These are phyloP conservation scores for Botrytis hyacinthi DNA, from an alignment of 2,329 filamentous ascomycete genomes.

Conservation along the genomic window DNA sequence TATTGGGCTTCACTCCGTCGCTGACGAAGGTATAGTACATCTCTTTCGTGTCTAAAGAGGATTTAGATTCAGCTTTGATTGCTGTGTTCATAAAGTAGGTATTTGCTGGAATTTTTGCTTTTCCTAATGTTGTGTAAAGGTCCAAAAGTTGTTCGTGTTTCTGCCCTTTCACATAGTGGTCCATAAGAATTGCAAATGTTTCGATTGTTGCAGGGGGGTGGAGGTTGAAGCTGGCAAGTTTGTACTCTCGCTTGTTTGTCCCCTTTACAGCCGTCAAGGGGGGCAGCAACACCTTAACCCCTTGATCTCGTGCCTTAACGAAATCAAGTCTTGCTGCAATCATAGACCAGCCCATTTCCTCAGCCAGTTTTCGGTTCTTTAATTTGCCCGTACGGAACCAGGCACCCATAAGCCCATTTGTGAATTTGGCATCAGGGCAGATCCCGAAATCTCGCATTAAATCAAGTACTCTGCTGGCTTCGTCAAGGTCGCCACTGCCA, in stretches of 20 bases:
- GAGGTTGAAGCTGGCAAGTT: constrained; percentile 40
- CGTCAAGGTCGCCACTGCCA: constrained; percentile 66
- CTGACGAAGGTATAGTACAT: not conserved
- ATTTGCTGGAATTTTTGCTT: constrained; percentile 64
- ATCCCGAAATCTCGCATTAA: constrained; percentile 72
- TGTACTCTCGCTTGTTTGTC: constrained; percentile 25
- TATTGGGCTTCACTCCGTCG: constrained; percentile 31
- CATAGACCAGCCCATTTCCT: constrained; percentile 73
- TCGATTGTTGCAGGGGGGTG: constrained; percentile 67
- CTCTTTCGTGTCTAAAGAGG: not conserved
- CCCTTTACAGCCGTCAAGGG: constrained; percentile 25
- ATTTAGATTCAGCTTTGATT: constrained; percentile 48
- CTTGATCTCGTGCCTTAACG: constrained; percentile 48
- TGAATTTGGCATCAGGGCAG: constrained; percentile 67
- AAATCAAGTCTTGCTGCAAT: constrained; percentile 65
- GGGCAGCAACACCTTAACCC: constrained; percentile 12
- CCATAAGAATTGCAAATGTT: constrained; percentile 73
- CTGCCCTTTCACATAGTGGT: constrained; percentile 65
- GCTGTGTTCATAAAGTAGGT: constrained; percentile 79
- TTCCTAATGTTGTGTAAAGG: constrained; percentile 60
- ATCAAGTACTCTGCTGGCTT: constrained; percentile 69
- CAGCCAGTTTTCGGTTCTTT: constrained; percentile 58
- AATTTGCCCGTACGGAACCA: constrained; percentile 65
- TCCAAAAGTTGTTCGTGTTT: constrained; percentile 56
- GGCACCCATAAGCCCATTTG: constrained; percentile 79